These are phyloP conservation scores for Lycium barbarum DNA, from an alignment of 257 asterid genomes.

Conservation along the genomic window DNA sequence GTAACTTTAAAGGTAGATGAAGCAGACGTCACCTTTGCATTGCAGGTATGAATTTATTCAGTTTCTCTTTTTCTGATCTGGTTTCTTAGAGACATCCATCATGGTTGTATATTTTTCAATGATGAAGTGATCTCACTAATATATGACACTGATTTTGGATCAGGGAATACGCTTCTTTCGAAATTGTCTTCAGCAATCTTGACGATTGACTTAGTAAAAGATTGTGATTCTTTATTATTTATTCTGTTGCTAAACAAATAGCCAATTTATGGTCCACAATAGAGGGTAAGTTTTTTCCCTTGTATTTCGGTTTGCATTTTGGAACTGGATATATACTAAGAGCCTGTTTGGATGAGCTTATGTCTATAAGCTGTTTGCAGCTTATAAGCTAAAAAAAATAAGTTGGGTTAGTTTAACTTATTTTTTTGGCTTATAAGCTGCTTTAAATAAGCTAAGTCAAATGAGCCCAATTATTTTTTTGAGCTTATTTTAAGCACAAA, in stretches of 20 bases:
- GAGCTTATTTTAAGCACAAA: no score
- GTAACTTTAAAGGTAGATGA: slow-evolving; percentile 76
- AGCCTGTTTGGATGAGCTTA: no score
- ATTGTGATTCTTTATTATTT: not conserved
- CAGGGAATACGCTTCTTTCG: slow-evolving; percentile 96
- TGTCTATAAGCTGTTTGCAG: no score
- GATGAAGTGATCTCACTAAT: not conserved
- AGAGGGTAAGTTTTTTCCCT: not conserved
- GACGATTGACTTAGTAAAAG: not conserved
- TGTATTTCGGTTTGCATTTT: not conserved
- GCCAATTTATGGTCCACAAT: not conserved
- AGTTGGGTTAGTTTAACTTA: no score
- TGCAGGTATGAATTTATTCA: slow-evolving; percentile 58
- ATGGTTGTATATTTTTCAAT: not conserved
- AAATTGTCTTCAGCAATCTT: slow-evolving; percentile 68
- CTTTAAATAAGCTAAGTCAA: no score
- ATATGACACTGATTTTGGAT: slow-evolving; percentile 25
- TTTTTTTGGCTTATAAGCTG: no score
- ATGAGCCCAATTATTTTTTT: no score
- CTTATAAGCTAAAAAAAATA: no score
- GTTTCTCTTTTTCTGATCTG: not conserved
- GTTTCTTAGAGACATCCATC: not conserved
- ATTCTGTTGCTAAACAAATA: not conserved
- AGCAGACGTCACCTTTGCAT: slow-evolving; percentile 80
- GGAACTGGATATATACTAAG: not conserved